These are phyloP conservation scores for Sugiyamaella paludigena DNA, from an alignment of 1,139 yeast genomes.

Conservation along the genomic window DNA sequence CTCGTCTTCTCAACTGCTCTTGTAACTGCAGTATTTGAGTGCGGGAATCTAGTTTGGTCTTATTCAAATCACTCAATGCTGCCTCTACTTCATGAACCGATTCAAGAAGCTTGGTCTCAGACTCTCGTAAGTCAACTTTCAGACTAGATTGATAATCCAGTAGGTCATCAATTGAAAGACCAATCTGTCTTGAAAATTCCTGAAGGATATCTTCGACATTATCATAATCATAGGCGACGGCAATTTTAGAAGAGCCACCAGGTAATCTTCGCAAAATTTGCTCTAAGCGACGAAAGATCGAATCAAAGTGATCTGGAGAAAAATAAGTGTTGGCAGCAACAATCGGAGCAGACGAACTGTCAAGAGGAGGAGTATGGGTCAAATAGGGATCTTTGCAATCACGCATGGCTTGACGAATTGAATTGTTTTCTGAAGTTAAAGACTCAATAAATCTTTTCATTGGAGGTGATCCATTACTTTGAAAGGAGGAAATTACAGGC, in stretches of 20 bases:
- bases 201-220: background rate
- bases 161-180: conserved; percentile 2
- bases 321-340: background rate
- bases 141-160: background rate
- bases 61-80: background rate
- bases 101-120: conserved; percentile 1
- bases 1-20: background rate
- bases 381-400: conserved; percentile 12
- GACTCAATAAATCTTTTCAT: conserved; percentile 9
- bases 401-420: conserved; percentile 13
- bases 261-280: conserved; percentile 5
- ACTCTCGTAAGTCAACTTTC: background rate
- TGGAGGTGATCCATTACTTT: too few relatives aligned
- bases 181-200: background rate
- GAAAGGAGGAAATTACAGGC: background rate
- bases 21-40: conserved; percentile 4
- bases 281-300: conserved; percentile 4
- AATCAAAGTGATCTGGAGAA: background rate
- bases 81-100: conserved; percentile 9
- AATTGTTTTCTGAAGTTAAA: conserved; percentile 11
- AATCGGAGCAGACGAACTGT: background rate
- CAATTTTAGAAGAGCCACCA: conserved; percentile 1
- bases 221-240: background rate
- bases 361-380: background rate
- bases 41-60: background rate